Evolutionary conservation across 2,329 filamentous ascomycete genomes (phyloP).

Genomic region (Microcyclospora tardicrescens): DNA sequence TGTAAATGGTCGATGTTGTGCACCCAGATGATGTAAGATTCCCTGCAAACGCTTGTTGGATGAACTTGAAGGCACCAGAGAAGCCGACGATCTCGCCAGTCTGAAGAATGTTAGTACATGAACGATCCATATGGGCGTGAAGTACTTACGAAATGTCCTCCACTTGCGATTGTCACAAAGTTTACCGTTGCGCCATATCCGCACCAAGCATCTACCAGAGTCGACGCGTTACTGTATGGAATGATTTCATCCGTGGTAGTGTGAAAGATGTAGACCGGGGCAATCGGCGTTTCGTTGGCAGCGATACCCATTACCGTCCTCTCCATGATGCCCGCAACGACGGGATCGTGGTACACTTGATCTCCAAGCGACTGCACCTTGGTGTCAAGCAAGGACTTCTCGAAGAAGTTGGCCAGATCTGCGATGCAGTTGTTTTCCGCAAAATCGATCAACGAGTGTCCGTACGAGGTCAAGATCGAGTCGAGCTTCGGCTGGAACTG

Average conservation of each 20-base stretch:
- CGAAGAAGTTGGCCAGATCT: conserved; percentile 13
- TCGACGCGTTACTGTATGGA: conserved; percentile 16
- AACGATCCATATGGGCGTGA: too few relatives aligned
- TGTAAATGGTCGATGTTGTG: conserved; percentile 7
- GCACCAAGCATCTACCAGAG: conserved; percentile 16
- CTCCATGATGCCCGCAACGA: conserved; percentile 8
- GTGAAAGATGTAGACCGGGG: conserved; percentile 19
- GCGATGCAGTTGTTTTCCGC: conserved; percentile 12
- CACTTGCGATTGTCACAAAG: conserved; percentile 15
- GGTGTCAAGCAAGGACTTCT: conserved; percentile 7
- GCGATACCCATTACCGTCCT: conserved; percentile 13
- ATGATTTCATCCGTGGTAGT: conserved; percentile 18
- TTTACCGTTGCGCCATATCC: conserved; percentile 14
- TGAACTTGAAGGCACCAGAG: conserved; percentile 12
- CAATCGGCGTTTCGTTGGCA: conserved; percentile 13
- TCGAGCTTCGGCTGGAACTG: conserved; percentile 9
- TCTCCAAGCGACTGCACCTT: conserved; percentile 13
- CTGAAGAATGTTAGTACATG: too few relatives aligned
- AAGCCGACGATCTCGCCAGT: conserved; percentile 13
- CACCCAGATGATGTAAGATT: conserved; percentile 10
- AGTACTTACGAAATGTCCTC: conserved; percentile 14
- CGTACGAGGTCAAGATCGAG: conserved; percentile 12
- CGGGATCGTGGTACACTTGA: conserved; percentile 12
- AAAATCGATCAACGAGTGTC: conserved; percentile 6
- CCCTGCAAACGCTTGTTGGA: conserved; percentile 14